Conservation (phyloP, 2,329 filamentous ascomycete species). For the Ilyonectria robusta region DNA sequence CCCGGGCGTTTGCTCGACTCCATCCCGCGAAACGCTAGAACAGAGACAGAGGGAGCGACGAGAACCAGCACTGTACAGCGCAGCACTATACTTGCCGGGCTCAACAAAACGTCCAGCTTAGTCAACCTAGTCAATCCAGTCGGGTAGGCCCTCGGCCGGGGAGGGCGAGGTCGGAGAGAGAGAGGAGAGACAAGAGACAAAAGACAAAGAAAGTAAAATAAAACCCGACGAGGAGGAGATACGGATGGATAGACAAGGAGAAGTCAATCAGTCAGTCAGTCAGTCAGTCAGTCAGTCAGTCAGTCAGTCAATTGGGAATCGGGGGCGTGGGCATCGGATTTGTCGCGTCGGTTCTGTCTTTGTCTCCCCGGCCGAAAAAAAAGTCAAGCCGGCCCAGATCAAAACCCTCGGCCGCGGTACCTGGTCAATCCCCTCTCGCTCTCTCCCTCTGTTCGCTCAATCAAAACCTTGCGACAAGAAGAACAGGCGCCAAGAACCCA, state of each 20-base stretch:
- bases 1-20: slow-evolving; percentile 19
- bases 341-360: slow-evolving; percentile 20
- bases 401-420: slow-evolving; percentile 22
- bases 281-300: not conserved
- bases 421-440: slow-evolving; percentile 8
- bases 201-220: not conserved
- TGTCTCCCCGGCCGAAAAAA: slow-evolving; percentile 24
- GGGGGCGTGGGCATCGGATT: slow-evolving; percentile 15
- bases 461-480: slow-evolving; percentile 11
- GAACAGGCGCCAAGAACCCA: not conserved
- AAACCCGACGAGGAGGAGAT: slow-evolving; percentile 1
- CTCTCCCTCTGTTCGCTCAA: slow-evolving; percentile 1
- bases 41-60: slow-evolving; percentile 19
- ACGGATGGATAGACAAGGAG: not conserved
- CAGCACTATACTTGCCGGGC: slow-evolving; percentile 5
- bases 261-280: not conserved
- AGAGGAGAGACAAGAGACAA: not conserved
- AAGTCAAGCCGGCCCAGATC: slow-evolving; percentile 19
- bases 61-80: slow-evolving; percentile 1
- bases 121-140: not conserved
- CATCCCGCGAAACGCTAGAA: slow-evolving; percentile 26
- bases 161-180: not conserved
- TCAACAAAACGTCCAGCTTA: slow-evolving; percentile 4
- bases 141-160: not conserved
- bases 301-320: slow-evolving; percentile 1